Conservation (phyloP, 176 grass and related monocot genomes). For the Triticum timopheevii region DNA sequence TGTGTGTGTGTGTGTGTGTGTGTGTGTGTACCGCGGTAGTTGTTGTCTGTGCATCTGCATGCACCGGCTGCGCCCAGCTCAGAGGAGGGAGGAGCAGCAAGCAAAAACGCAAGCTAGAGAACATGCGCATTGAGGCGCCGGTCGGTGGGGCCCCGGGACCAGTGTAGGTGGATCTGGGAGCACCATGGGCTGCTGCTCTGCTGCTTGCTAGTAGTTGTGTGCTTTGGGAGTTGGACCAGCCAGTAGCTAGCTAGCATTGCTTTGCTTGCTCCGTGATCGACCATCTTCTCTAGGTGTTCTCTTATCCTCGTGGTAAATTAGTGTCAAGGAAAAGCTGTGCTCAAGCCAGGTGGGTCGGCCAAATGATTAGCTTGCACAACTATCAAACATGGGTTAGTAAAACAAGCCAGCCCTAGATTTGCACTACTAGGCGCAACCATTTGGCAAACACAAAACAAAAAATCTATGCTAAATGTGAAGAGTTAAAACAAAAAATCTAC, state of each 20-base stretch:
- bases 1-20: background rate
- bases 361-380: background rate
- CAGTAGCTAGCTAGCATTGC: background rate
- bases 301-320: background rate
- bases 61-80: background rate
- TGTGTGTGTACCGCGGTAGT: background rate
- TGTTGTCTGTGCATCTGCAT: background rate
- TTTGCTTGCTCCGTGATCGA: background rate
- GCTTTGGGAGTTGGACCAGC: slow-evolving; percentile 8
- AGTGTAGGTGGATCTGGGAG: slow-evolving; percentile 58
- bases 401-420: no score
- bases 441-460: no score
- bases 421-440: no score
- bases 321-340: background rate
- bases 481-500: no score
- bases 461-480: no score
- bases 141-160: slow-evolving; percentile 40
- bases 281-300: background rate
- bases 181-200: slow-evolving; percentile 10
- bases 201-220: background rate
- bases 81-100: background rate
- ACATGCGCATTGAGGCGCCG: slow-evolving; percentile 32
- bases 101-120: slow-evolving; percentile 34
- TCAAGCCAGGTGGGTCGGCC: no score
- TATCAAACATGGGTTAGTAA: background rate